A percentile compares a stretch with the other conserved stretches of the same genome.
These are phyloP conservation scores for Phialophora expanda DNA, from an alignment of 2,329 filamentous ascomycete genomes.

Conservation along the genomic window DNA sequence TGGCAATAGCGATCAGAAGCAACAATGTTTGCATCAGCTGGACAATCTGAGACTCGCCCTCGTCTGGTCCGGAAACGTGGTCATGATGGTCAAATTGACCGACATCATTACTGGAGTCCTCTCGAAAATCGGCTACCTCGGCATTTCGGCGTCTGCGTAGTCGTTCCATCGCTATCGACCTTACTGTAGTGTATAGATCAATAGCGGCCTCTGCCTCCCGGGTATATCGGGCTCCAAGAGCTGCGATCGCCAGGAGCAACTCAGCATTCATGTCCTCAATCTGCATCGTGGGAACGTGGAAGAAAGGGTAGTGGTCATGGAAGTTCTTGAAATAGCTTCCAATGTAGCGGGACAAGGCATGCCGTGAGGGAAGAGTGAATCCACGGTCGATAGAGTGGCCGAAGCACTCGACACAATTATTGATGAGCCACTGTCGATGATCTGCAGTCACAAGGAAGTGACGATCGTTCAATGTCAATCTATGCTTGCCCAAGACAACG, in stretches of 20 bases:
- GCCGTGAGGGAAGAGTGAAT: conserved; percentile 22
- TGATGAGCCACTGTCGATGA: conserved; percentile 41
- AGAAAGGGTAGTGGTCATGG: conserved; percentile 18
- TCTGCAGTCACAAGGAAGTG: conserved; percentile 41
- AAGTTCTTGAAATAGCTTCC: conserved; percentile 11
- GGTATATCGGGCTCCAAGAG: conserved; percentile 13
- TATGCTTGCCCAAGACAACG: background rate
- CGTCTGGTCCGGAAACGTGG: background rate
- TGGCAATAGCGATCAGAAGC: conserved; percentile 11
- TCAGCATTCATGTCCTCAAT: conserved; percentile 1
- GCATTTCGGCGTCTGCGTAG: background rate
- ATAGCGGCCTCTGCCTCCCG: background rate
- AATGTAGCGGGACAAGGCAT: conserved; percentile 5
- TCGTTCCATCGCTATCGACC: background rate
- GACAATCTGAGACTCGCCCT: background rate
- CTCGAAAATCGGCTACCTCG: background rate
- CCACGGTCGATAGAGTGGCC: conserved; percentile 17
- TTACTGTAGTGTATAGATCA: conserved; percentile 4
- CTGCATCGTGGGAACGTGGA: conserved; percentile 11
- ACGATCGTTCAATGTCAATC: conserved; percentile 21
- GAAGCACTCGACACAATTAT: conserved; percentile 28
- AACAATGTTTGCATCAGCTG: conserved; percentile 19
- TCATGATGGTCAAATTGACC: background rate
- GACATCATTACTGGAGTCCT: background rate
- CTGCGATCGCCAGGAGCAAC: conserved; percentile 6